Evolutionary conservation across 2,329 filamentous ascomycete genomes (phyloP).

Genomic region (Rhynchosporium secalis): DNA sequence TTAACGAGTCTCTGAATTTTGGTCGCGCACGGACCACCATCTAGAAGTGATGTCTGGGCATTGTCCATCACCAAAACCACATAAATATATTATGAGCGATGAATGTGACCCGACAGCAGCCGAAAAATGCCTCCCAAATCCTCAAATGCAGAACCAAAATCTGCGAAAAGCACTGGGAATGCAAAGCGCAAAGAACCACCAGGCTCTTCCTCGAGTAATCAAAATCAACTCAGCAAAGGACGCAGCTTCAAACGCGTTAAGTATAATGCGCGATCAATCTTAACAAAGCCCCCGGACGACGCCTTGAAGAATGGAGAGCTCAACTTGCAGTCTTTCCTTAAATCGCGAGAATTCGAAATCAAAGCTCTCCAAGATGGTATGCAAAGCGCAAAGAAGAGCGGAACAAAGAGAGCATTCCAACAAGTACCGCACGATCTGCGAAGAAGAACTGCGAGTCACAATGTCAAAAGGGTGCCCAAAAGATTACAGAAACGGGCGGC

Average conservation of each 20-base stretch:
- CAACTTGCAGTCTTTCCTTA: conserved; percentile 80
- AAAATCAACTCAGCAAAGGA: conserved; percentile 23
- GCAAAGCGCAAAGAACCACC: conserved; percentile 37
- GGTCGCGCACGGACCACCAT: no score
- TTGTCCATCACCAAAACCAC: no score
- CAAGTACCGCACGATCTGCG: conserved; percentile 82
- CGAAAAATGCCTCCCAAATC: conserved; percentile 29
- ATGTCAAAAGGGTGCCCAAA: conserved; percentile 85
- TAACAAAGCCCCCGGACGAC: conserved; percentile 46
- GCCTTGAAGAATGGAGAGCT: conserved; percentile 69
- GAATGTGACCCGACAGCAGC: no score
- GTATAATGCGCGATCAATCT: conserved; percentile 48
- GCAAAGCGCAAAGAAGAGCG: conserved; percentile 64
- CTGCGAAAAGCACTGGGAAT: neutral
- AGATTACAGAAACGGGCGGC: conserved; percentile 69
- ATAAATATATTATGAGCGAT: no score
- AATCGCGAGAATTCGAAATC: conserved; percentile 87
- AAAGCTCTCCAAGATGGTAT: conserved; percentile 81
- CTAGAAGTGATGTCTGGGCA: no score
- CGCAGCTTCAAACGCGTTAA: conserved; percentile 43
- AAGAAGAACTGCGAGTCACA: conserved; percentile 89
- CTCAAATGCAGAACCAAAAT: conserved; percentile 4
- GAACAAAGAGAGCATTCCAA: conserved; percentile 79
- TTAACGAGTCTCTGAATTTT: no score
- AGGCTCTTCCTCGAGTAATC: conserved; percentile 23